Percentiles rank a stretch among this genome's conserved stretches.
These are phyloP conservation scores for Astrothelium subdiscretum DNA, from an alignment of 495 filamentous ascomycete species.

Conservation along the genomic window DNA sequence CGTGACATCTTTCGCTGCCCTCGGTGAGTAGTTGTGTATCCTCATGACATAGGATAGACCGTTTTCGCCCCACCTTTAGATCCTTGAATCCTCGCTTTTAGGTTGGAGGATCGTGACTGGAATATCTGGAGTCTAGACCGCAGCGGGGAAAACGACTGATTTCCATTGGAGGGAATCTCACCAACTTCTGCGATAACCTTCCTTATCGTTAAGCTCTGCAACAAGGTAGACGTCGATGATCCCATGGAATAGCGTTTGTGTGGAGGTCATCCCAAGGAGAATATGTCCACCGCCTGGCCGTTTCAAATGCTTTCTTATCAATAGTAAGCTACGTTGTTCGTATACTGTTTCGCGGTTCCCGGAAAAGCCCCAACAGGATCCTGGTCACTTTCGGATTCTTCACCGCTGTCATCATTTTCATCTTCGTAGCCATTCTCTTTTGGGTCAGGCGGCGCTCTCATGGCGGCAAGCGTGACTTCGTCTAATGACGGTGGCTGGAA, in stretches of 20 bases:
- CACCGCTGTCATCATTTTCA: constrained; percentile 25
- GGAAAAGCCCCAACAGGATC: constrained; percentile 31
- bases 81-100: too few relatives aligned
- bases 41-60: too few relatives aligned
- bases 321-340: neutral
- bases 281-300: too few relatives aligned
- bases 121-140: neutral
- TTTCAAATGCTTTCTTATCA: neutral
- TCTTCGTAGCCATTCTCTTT: constrained; percentile 18
- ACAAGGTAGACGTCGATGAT: too few relatives aligned
- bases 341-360: constrained; percentile 26
- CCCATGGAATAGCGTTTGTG: too few relatives aligned
- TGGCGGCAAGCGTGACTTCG: constrained; percentile 19
- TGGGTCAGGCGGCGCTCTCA: constrained; percentile 30
- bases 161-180: too few relatives aligned
- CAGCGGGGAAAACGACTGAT: too few relatives aligned
- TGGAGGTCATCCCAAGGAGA: too few relatives aligned
- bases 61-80: too few relatives aligned
- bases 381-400: constrained; percentile 30
- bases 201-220: neutral
- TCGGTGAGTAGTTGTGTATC: too few relatives aligned
- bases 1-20: too few relatives aligned
- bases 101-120: neutral
- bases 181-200: neutral
- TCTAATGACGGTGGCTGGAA: constrained; percentile 24